A percentile compares a stretch with the other conserved stretches of the same genome.
These are phyloP conservation scores for Aspergillus sp. DNA, from an alignment of 2,329 filamentous ascomycete genomes.

Conservation along the genomic window DNA sequence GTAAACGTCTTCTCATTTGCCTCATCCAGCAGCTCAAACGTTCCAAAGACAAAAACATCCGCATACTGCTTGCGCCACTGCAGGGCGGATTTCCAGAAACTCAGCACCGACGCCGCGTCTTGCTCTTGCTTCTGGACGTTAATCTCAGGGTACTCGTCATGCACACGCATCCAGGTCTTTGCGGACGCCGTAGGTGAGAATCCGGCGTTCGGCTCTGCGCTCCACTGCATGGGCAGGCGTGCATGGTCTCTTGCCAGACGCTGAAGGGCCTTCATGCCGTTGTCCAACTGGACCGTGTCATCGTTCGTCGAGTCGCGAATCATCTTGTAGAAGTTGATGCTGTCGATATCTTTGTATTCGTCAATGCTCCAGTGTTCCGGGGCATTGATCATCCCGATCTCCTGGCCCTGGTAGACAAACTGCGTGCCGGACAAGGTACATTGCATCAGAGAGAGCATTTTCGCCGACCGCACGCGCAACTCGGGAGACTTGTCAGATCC, in stretches of 20 bases:
- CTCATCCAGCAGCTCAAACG: constrained; percentile 57
- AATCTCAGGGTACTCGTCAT: constrained; percentile 57
- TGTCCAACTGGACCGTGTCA: constrained; percentile 42
- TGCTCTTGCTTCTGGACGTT: constrained; percentile 53
- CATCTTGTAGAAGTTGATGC: constrained; percentile 55
- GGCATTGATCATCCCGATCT: constrained; percentile 66
- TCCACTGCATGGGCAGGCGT: constrained; percentile 71
- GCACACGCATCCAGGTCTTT: constrained; percentile 64
- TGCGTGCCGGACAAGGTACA: constrained; percentile 60
- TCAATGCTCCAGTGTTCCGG: constrained; percentile 59
- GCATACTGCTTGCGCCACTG: constrained; percentile 58
- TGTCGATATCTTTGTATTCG: constrained; percentile 68
- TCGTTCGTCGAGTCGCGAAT: constrained; percentile 40
- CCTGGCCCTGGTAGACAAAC: constrained; percentile 68
- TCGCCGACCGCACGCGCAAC: constrained; percentile 52
- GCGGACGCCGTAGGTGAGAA: constrained; percentile 54
- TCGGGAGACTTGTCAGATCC: constrained; percentile 52
- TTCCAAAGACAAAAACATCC: constrained; percentile 66
- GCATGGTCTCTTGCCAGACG: constrained; percentile 66
- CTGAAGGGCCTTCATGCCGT: constrained; percentile 54
- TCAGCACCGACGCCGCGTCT: constrained; percentile 49
- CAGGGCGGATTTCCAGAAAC: constrained; percentile 61
- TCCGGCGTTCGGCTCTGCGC: constrained; percentile 57
- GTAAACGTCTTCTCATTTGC: constrained; percentile 54
- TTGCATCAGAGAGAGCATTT: constrained; percentile 59